A percentile compares a stretch with the other conserved stretches of the same genome.
phyloP scores from a whole-genome alignment of 192 early-diverging fungal species.

The Dispira parvispora region DNA sequence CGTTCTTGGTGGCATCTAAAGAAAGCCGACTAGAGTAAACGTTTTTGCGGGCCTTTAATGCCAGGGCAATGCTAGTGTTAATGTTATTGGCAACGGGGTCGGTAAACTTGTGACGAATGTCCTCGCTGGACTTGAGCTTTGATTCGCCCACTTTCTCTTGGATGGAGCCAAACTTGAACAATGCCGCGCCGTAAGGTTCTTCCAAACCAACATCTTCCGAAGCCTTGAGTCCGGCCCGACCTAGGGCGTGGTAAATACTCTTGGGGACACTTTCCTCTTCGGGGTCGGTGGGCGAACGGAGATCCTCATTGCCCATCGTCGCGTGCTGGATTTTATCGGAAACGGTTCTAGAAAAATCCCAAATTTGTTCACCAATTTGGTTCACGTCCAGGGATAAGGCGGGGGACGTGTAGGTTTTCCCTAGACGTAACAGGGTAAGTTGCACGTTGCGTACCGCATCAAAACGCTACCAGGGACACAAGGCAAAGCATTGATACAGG shows the following conservation, averaged over 20 bases:
- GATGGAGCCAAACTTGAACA: conserved; percentile 72
- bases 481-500: background rate
- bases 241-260: conserved; percentile 59
- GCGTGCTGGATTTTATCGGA: conserved; percentile 39
- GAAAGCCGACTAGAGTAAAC: conserved; percentile 67
- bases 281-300: conserved; percentile 23
- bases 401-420: conserved; percentile 52
- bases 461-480: conserved; percentile 36
- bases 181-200: conserved; percentile 72
- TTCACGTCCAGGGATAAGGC: conserved; percentile 46
- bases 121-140: conserved; percentile 55
- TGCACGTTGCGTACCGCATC: conserved; percentile 56
- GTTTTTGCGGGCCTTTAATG: conserved; percentile 70
- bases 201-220: conserved; percentile 54
- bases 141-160: conserved; percentile 74
- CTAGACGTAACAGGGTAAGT: conserved; percentile 49
- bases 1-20: conserved; percentile 72
- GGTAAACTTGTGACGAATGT: conserved; percentile 55
- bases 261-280: conserved; percentile 23
- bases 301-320: conserved; percentile 24
- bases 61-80: conserved; percentile 56
- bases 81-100: conserved; percentile 55
- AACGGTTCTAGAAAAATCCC: conserved; percentile 53
- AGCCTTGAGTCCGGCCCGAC: conserved; percentile 43
- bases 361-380: conserved; percentile 45